A percentile compares a stretch with the other conserved stretches of the same genome.
These are phyloP conservation scores for Skeletonema costatum DNA, from an alignment of 108 stramenopile species.

Conservation along the genomic window DNA sequence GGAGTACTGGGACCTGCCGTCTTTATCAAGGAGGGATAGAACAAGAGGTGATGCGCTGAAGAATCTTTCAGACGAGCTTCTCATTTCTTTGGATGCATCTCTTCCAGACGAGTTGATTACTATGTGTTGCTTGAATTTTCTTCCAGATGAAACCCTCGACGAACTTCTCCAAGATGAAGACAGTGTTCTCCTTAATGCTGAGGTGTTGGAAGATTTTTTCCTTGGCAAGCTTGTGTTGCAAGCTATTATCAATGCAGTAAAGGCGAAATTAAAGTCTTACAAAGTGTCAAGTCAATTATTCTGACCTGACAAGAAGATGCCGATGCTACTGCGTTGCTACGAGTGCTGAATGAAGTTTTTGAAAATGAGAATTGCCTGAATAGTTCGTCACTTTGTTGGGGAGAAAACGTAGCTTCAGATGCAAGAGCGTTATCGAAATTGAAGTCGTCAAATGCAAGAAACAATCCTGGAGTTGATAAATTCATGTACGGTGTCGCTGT, in stretches of 20 bases:
- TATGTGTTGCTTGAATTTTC: slow-evolving; percentile 56
- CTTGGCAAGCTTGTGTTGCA: slow-evolving; percentile 69
- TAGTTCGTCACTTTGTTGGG: slow-evolving; percentile 24
- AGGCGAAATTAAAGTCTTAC: slow-evolving; percentile 32
- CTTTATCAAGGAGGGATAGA: neutral
- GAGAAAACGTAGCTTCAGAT: slow-evolving; percentile 20
- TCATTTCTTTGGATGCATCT: slow-evolving; percentile 21
- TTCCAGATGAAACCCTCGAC: slow-evolving; percentile 64
- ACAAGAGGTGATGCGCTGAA: slow-evolving; percentile 9
- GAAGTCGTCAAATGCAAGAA: neutral
- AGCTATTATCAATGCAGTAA: slow-evolving; percentile 50
- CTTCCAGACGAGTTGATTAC: slow-evolving; percentile 76
- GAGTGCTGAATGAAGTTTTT: slow-evolving; percentile 18
- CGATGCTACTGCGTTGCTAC: neutral
- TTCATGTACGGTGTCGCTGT: slow-evolving; percentile 53
- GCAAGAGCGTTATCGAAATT: slow-evolving; percentile 15
- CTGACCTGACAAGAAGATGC: neutral
- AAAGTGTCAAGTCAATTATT: slow-evolving; percentile 10
- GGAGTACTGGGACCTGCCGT: slow-evolving; percentile 47
- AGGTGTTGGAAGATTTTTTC: slow-evolving; percentile 64
- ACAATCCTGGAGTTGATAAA: slow-evolving; percentile 25
- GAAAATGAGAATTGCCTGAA: slow-evolving; percentile 3
- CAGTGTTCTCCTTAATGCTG: slow-evolving; percentile 5
- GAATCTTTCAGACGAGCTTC: slow-evolving; percentile 40
- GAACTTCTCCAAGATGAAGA: slow-evolving; percentile 49